Base-by-base conservation (phyloP, 2,329 filamentous ascomycete genomes). In the Colletotrichum truncatum region DNA sequence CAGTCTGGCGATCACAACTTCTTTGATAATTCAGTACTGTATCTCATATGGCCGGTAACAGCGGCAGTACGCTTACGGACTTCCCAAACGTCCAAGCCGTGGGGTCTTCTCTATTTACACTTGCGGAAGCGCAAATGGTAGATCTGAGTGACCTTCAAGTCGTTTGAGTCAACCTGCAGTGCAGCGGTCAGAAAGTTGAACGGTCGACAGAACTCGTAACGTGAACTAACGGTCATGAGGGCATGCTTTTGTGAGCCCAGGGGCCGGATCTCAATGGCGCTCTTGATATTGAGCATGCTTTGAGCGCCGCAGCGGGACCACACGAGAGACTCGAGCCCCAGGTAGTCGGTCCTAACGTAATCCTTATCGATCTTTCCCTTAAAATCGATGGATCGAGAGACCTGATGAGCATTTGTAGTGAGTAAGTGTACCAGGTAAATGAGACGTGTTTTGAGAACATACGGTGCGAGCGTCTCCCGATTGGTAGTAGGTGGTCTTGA, bases 401-500 rank as follows among this genome's bases (percentile, higher is more conserved):
- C 78, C 80, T 68, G 70, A 23, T 58, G 72, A 68, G 28, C n/a
- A n/a, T n/a, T n/a, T n/a, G n/a, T n/a, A n/a, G n/a, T n/a, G 10
- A 43, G 23, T 18, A 12, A 43, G 39, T 0, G 1, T 25, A 0
- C 6, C 8, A 21, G n/a, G 21, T 25, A 4, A 43, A 12, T 3
- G 18, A 4, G 11, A 43, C 21, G 5, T 3, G 5, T 21, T 23
- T 6, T 32, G 32, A 70, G 63, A 74, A 78, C 80, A 77, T 82
- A 80, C 32, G 1, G 32, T 12, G 73, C 70, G 74, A 48, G 77
- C 72, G 16, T 72, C 68, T 38, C 84, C 83, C 49, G 82, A 83
- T 75, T 85, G 86, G 75, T 85, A 86, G 75, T 86, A 86, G 32
- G 80, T 85, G 12, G 83, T 82, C 75, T 83, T 83, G 69, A 83